Base-by-base conservation (phyloP, 108 stramenopile species). In the Cyclotella atomus region DNA sequence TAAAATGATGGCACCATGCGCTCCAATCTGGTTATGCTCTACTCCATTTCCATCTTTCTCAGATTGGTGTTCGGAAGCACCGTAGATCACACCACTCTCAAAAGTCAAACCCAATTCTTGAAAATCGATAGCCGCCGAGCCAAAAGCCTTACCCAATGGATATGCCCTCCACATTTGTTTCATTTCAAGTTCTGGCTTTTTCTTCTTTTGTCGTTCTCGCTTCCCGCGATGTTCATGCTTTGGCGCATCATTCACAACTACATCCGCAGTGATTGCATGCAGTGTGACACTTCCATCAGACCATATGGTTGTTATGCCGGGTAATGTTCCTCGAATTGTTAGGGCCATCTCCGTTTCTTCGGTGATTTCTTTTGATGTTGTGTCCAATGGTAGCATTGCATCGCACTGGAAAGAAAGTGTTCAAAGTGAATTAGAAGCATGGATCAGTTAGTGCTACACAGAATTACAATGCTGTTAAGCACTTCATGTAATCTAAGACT, bases 241-340 rank as follows among this genome's bases (percentile, higher is more conserved):
- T 64, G 71, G 33, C n/a, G n/a, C n/a, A 34, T 27, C 46, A 16
- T 71, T 16, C 4, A 53, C 38, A 3, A 43, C 8, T 34, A 80
- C 46, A 61, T 81, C 80, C 19, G 75, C 77, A 25, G 90, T 91
- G 32, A 91, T 59, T 33, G 74, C 82, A 64, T 91, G 89, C 33
- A 92, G 38, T 9, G 77, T 75, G 36, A 94, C 73, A 41, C 69
- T 76, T 6, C 91, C 93, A 70, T 94, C 87, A 38, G 86, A 88
- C 93, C 93, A 94, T 2, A 94, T 73, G 8, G 87, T 84, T 3
- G 77, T 79, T 14, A 90, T 62, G 57, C 81, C 83, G 12, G 93
- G 93, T 50, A 94, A 52, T 64, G 89, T 87, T 49, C 90, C 90
- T 15, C 78, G 84, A 15, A 87, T 82, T 19, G 88, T 88, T 9